Conservation (phyloP, 169 alveolate species). For the Plasmodium reichenowi region DNA sequence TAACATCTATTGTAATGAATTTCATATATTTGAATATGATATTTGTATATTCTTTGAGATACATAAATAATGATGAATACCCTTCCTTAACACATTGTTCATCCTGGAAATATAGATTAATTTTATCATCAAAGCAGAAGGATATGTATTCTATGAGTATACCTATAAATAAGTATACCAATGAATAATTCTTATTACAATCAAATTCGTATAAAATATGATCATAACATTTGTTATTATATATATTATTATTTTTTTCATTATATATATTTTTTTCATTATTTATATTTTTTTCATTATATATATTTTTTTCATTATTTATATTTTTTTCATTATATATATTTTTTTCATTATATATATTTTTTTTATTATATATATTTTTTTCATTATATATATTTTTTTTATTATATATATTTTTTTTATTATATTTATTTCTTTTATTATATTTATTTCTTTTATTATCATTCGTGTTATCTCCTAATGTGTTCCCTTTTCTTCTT, state of each 20-base stretch:
- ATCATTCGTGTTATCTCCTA: not conserved
- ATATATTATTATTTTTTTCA: not conserved
- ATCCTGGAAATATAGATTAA: slow-evolving; percentile 23
- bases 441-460: not conserved
- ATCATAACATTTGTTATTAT: not conserved
- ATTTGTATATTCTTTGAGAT: slow-evolving; percentile 38
- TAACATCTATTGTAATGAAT: not conserved
- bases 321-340: not conserved
- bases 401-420: not conserved
- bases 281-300: not conserved
- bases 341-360: too few species aligned
- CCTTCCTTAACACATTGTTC: not conserved
- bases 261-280: not conserved
- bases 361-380: not conserved
- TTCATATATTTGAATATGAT: slow-evolving; percentile 51
- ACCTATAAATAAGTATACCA: slow-evolving; percentile 47
- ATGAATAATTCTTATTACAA: slow-evolving; percentile 43
- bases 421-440: too few species aligned
- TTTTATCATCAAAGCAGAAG: slow-evolving; percentile 5
- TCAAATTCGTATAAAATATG: slow-evolving; percentile 14
- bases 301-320: not conserved
- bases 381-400: not conserved
- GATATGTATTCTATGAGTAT: slow-evolving; percentile 33
- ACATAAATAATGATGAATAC: slow-evolving; percentile 2
- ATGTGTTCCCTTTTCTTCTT: not conserved